Evolutionary conservation across 768 basidiomycete species (phyloP), one percentile per base, ranked within the genome.

Genomic region (Dentipellis fragilis): DNA sequence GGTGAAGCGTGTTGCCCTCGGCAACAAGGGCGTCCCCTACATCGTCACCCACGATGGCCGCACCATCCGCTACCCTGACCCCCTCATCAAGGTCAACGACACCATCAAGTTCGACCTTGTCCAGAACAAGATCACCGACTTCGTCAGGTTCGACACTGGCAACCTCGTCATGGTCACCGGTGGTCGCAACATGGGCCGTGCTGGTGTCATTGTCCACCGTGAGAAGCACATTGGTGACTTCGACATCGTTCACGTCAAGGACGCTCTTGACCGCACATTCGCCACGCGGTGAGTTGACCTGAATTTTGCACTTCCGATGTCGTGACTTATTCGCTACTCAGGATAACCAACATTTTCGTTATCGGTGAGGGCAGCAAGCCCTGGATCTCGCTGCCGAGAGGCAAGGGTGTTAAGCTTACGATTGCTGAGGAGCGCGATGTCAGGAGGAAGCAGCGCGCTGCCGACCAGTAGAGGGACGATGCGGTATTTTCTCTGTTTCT

Each of bases 51-150:
- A 99, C 77, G 96, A 99, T 68, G 96, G 96, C 53, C 93, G 96
- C 71, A 99, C 96, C 62, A 98, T 99, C 77, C 94, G 96, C 61
- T 99, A 97, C 78, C 95, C 96, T 64, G 96, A 99, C 73, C 96
- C 96, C 34, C 71, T 74, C 64, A 93, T 99, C 83, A 83, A 79
- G 67, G 92, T 90, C 72, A 95, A 98, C 80, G 96, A 98, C 76
- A 93, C 93, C 52, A 84, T 98, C 73, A 96, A 92, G 74, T 98
- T 88, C 70, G 96, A 98, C 74, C 77, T 99, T 59, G 89, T 92
- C 71, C 87, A 92, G 73, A 80, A 81, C 74, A 96, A 97, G 79
- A 93, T 99, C 70, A 80, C 73, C 54, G 89, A 94, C 67, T 90
- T 82, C 68, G 86, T 95, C 71, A 89, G 92, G 73, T 99, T 98